Evolutionary conservation across 2,329 filamentous ascomycete species (phyloP), one percentile per base, ranked within the genome.

Genomic region (Xylaria sp.): DNA sequence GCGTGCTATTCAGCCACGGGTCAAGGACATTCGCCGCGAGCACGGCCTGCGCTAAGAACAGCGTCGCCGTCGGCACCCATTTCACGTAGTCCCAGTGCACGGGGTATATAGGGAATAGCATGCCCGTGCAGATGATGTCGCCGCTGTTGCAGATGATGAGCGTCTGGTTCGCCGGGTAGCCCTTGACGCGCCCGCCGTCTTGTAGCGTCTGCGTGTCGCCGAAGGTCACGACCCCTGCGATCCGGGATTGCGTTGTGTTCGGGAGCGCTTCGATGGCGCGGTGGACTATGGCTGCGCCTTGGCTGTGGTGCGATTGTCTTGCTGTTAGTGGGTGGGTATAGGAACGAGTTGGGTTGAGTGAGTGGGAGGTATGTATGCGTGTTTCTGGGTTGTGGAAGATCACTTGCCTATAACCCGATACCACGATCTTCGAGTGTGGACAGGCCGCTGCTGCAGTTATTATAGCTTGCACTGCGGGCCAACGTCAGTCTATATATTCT

Each of bases 71-170:
- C 3, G 70, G 70, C 14, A 74, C 73, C 58, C 75, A 73, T 31
- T 67, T 70, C 28, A 72, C 66, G 64, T 80, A 80, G 60, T 76
- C 72, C 58, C 78, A 70, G 54, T 79, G 78, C 4, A 75, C 70
- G 0, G 75, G 70, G 38, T 73, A 73, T 9, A 65, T 17, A 11
- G 78, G 73, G 28, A 67, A 70, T 11, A 80, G 70, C 1, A 69
- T 74, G 51, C 77, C 76, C 2, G 60, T 63, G 70, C 78, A 80
- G 57, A 79, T 72, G 31, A 72, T 69, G 61, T 80, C 78, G 52
- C 77, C 76, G 8, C 60, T 14, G 65, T 78, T 79, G 72, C 78
- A 80, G 71, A 79, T 79, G 65, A 79, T 75, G 42, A 76, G 73
- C 52, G 75, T 78, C 68, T 75, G 73, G 49, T 75, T 73, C 14